phyloP scores from a whole-genome alignment of 768 basidiomycete genomes.

The Mycena haematopus region DNA sequence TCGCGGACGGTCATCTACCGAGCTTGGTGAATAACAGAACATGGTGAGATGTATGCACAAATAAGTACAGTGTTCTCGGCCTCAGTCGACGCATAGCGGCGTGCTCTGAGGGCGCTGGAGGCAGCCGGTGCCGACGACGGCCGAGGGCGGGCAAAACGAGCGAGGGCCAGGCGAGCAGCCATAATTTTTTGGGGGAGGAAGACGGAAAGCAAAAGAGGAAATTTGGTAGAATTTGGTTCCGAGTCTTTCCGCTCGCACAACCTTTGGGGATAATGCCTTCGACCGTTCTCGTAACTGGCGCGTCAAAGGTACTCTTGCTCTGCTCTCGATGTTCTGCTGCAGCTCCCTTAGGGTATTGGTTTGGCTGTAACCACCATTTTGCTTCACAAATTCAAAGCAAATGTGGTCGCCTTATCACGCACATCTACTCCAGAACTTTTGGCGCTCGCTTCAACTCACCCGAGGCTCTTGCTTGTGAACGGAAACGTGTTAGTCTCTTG shows the following conservation, averaged over 20 bases:
- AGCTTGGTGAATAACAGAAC: not conserved
- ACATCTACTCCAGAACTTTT: constrained; percentile 67
- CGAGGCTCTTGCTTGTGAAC: constrained; percentile 55
- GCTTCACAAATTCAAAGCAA: constrained; percentile 63
- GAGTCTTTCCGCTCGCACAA: not conserved
- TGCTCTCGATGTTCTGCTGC: constrained; percentile 15
- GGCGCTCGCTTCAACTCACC: constrained; percentile 45
- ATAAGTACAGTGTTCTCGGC: constrained; percentile 46
- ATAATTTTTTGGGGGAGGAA: constrained; percentile 45
- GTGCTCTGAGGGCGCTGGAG: constrained; percentile 50
- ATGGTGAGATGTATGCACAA: not conserved
- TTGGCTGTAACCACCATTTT: constrained; percentile 77
- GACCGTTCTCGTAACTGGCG: constrained; percentile 83
- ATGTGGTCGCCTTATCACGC: constrained; percentile 81
- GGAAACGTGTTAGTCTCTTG: constrained; percentile 77
- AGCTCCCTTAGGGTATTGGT: constrained; percentile 65
- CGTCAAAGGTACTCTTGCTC: constrained; percentile 63
- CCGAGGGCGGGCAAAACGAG: constrained; percentile 67
- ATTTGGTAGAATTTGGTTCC: too few species aligned
- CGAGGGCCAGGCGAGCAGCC: constrained; percentile 68
- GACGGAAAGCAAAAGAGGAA: constrained; percentile 34
- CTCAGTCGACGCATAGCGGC: constrained; percentile 69
- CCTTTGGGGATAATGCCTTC: constrained; percentile 37
- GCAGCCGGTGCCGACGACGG: constrained; percentile 48
- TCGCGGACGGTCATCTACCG: constrained; percentile 96